These are phyloP conservation scores for Aspergillus wentii DNA, from an alignment of 495 filamentous ascomycete genomes.

Conservation along the genomic window DNA sequence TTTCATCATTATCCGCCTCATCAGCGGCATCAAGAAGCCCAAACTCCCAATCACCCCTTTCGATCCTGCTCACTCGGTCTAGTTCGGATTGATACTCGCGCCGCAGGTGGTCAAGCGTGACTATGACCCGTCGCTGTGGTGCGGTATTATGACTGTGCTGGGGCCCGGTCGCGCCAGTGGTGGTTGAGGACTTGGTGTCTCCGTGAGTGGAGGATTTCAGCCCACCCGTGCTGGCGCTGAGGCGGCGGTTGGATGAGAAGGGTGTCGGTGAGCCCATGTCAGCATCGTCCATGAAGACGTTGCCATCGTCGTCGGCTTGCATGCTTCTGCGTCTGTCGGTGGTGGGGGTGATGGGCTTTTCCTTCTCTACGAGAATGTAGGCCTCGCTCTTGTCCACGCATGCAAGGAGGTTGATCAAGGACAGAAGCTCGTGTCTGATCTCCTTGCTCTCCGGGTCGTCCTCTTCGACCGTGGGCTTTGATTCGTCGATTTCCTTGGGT, in stretches of 20 bases:
- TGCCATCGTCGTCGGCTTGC: constrained; percentile 36
- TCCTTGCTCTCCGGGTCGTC: constrained; percentile 50
- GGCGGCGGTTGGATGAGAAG: constrained; percentile 7
- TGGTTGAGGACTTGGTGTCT: constrained; percentile 21
- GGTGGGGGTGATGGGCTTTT: constrained; percentile 14
- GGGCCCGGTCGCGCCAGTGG: background rate
- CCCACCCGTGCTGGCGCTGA: constrained; percentile 7
- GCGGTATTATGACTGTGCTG: constrained; percentile 1
- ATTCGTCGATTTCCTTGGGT: constrained; percentile 42
- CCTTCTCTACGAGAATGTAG: constrained; percentile 56
- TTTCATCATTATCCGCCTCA: constrained; percentile 34
- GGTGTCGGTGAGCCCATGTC: constrained; percentile 13
- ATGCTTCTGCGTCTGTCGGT: constrained; percentile 16
- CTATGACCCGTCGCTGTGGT: constrained; percentile 44
- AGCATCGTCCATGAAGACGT: constrained; percentile 38
- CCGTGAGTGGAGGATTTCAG: constrained; percentile 9
- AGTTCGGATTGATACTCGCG: constrained; percentile 83
- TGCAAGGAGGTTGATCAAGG: constrained; percentile 81
- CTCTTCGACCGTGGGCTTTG: constrained; percentile 52
- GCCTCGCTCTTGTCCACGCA: constrained; percentile 80
- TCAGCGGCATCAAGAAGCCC: constrained; percentile 30
- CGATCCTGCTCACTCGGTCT: constrained; percentile 64
- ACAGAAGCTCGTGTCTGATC: constrained; percentile 62
- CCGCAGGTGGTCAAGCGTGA: constrained; percentile 78
- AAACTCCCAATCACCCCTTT: constrained; percentile 59